Conservation (phyloP, 345 rosid genomes). For the Brassica cretica region DNA sequence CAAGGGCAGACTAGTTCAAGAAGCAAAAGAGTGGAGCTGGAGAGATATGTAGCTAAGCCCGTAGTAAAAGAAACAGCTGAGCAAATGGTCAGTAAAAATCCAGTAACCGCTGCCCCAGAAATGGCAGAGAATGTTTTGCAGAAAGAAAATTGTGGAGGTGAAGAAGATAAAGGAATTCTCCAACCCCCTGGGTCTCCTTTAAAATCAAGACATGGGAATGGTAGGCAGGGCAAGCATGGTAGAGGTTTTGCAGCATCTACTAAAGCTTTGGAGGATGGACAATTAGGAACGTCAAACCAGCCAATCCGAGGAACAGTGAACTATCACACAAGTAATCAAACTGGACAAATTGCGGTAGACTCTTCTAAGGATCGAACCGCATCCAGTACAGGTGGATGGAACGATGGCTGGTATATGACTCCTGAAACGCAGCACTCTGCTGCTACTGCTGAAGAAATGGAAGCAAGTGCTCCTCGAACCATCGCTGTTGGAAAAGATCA, state of each 20-base stretch:
- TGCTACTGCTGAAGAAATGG: conserved; percentile 40
- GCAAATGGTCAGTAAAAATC: conserved; percentile 55
- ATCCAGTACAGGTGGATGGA: conserved; percentile 47
- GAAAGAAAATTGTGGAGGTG: conserved; percentile 42
- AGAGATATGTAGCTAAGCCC: conserved; percentile 86
- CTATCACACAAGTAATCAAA: conserved; percentile 40
- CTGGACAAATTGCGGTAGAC: conserved; percentile 44
- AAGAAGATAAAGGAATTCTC: conserved; percentile 38
- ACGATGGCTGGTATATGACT: conserved; percentile 57
- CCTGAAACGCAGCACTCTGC: conserved; percentile 47
- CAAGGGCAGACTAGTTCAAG: conserved; percentile 59
- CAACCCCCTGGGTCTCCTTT: conserved; percentile 39
- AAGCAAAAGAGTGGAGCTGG: conserved; percentile 86
- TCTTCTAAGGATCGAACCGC: conserved; percentile 50
- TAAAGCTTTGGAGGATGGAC: conserved; percentile 43
- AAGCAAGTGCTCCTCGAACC: conserved; percentile 32
- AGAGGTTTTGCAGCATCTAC: conserved; percentile 53
- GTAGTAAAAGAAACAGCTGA: conserved; percentile 85
- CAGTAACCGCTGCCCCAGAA: conserved; percentile 37
- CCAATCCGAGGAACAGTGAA: conserved; percentile 47
- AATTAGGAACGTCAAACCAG: conserved; percentile 39
- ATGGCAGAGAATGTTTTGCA: conserved; percentile 10
- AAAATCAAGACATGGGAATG: conserved; percentile 57
- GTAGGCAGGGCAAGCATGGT: conserved; percentile 59
- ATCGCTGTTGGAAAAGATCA: conserved; percentile 53